phyloP scores from a whole-genome alignment of 2,329 filamentous ascomycete species.

The Capronia epimyces region DNA sequence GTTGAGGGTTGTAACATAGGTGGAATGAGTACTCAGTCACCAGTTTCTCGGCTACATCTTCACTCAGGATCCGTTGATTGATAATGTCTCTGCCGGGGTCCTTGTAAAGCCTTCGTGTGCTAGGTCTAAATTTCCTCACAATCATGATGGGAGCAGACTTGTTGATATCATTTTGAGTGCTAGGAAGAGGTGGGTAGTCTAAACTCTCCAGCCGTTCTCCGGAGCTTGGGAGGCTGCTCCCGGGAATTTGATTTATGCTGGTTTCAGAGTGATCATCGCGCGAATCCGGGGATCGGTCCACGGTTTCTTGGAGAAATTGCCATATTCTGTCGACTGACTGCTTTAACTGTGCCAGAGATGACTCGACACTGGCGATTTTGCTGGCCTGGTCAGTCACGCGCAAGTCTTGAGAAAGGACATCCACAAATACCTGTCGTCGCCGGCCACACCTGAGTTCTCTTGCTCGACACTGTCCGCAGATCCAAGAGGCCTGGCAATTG shows the following conservation, averaged over 20 bases:
- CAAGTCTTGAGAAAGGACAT: background rate
- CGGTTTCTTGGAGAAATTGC: background rate
- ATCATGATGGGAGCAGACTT: background rate
- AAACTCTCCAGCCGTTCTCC: background rate
- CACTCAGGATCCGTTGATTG: background rate
- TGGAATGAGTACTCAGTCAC: background rate
- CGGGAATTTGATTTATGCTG: background rate
- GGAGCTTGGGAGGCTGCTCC: background rate
- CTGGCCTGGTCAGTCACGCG: background rate
- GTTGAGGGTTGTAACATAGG: background rate
- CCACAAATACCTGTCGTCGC: background rate
- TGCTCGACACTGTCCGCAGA: background rate
- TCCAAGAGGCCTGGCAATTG: background rate
- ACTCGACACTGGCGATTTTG: background rate
- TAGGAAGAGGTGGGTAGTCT: background rate
- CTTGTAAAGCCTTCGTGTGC: slow-evolving; percentile 1
- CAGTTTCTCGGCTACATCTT: background rate
- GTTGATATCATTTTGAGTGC: background rate
- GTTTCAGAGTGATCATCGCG: background rate
- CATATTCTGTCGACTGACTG: background rate
- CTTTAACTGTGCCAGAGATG: background rate
- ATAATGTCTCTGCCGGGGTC: background rate
- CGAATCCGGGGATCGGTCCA: background rate
- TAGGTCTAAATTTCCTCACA: background rate
- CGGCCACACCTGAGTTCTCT: background rate